phyloP scores from a whole-genome alignment of 306 rosid species.

The Vachellia collinsii region DNA sequence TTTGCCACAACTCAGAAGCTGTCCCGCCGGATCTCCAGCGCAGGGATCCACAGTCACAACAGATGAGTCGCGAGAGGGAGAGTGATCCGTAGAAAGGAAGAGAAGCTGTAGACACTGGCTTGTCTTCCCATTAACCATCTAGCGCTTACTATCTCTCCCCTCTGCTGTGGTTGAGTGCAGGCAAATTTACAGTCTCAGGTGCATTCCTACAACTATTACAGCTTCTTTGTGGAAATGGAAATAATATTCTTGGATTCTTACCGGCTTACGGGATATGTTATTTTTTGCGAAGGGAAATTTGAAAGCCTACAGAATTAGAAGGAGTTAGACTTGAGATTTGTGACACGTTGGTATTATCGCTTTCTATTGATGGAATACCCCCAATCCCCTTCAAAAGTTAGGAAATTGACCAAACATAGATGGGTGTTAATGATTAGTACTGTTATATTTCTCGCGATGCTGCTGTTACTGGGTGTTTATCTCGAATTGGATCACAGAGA shows the following conservation, averaged over 20 bases:
- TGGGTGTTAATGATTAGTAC: slow-evolving; percentile 35
- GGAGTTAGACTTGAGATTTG: slow-evolving; percentile 11
- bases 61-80: neutral
- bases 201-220: neutral
- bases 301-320: neutral
- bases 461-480: slow-evolving; percentile 53
- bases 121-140: neutral
- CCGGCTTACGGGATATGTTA: neutral
- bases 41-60: neutral
- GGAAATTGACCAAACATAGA: slow-evolving; percentile 44
- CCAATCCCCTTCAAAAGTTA: slow-evolving; percentile 72
- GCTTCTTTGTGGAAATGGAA: neutral
- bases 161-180: neutral
- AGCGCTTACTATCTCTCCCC: neutral
- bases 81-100: neutral
- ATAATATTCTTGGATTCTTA: neutral
- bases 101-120: neutral
- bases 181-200: neutral
- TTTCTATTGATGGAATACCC: slow-evolving; percentile 57
- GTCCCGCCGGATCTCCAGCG: neutral
- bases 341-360: slow-evolving; percentile 19
- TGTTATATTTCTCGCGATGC: slow-evolving; percentile 37
- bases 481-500: slow-evolving; percentile 42
- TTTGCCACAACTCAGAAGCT: neutral
- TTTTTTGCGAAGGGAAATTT: neutral